These are phyloP conservation scores for Pilaira anomala DNA, from an alignment of 192 early-diverging fungal genomes.

Conservation along the genomic window DNA sequence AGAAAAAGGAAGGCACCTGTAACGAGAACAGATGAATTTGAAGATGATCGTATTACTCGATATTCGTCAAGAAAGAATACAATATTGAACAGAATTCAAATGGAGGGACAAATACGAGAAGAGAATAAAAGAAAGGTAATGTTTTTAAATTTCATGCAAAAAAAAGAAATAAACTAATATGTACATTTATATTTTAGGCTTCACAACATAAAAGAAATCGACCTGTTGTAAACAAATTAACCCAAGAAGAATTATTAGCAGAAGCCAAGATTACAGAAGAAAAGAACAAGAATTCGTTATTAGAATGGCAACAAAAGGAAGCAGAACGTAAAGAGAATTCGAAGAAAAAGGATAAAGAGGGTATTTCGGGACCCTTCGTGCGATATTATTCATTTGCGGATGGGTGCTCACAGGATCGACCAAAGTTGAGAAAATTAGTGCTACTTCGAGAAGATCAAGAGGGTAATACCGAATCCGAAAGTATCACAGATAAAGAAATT, in stretches of 20 bases:
- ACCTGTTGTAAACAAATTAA: constrained; percentile 36
- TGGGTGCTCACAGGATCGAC: constrained; percentile 36
- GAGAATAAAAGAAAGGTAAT: constrained; percentile 36
- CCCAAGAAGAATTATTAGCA: constrained; percentile 51
- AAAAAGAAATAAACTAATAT: neutral
- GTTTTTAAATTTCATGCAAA: too few species aligned
- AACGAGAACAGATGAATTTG: constrained; percentile 13
- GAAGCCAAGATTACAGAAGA: constrained; percentile 53
- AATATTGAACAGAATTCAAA: constrained; percentile 45
- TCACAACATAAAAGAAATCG: constrained; percentile 44
- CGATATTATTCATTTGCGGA: constrained; percentile 49
- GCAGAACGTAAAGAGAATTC: constrained; percentile 42
- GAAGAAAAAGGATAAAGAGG: constrained; percentile 34
- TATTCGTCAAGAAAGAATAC: constrained; percentile 51
- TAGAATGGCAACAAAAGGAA: constrained; percentile 51
- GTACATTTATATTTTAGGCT: constrained; percentile 22
- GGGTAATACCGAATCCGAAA: constrained; percentile 5
- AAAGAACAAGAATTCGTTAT: constrained; percentile 45
- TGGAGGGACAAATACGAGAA: constrained; percentile 47
- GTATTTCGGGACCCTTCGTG: constrained; percentile 39
- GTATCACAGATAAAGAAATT: neutral
- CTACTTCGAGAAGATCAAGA: constrained; percentile 13
- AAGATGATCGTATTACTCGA: constrained; percentile 26
- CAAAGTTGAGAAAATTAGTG: constrained; percentile 29
- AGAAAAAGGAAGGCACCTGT: constrained; percentile 1